Base-by-base conservation (phyloP, 2,329 filamentous ascomycete species). In the Diaporthe batatas region DNA sequence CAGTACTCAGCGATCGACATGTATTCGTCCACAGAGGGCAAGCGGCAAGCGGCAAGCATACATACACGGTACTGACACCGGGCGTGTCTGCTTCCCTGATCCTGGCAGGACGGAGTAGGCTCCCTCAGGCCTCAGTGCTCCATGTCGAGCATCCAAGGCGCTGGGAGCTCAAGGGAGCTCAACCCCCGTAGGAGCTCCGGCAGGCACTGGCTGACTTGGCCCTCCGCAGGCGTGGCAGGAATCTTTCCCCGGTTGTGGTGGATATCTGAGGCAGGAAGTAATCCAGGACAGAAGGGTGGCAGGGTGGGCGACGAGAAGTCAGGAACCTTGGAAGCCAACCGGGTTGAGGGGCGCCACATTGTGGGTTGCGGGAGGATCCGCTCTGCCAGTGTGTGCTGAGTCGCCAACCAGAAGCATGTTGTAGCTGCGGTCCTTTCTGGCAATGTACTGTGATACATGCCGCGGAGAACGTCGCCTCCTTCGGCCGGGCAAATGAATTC, bases 301-400 rank as follows among this genome's bases (percentile, higher is more conserved):
- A 39, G 29, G 29, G 42, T 32, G 44, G 39, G 14, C 12, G 47
- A 14, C 21, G 32, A 51, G 42, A 51, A 36, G 44, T 47, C 62
- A 47, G 44, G 42, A 34, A 34, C 18, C n/a, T 12, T 6, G 44
- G 44, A 25, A 49, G 44, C 44, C 44, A 49, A 51, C 47, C 47
- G 44, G 62, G 51, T 67, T 53, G 32, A 53, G 47, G 44, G 18
- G 39, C n/a, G 47, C 62, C 62, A 67, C 47, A 53, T 67, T 53
- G 62, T 67, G 62, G 62, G 32, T 53, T 53, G 62, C 62, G 62
- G 62, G 47, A 67, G 62, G 62, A 67, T 67, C 62, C 47, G 62
- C 62, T 67, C n/a, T 42, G 29, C 29, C 29, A 29, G 5, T 29
- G 39, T 42, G 39, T 14, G 39, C 39, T 53, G 62, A 67, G 62